These are phyloP conservation scores for Sporopachydermia quercuum DNA, from an alignment of 805 yeast species.

Conservation along the genomic window DNA sequence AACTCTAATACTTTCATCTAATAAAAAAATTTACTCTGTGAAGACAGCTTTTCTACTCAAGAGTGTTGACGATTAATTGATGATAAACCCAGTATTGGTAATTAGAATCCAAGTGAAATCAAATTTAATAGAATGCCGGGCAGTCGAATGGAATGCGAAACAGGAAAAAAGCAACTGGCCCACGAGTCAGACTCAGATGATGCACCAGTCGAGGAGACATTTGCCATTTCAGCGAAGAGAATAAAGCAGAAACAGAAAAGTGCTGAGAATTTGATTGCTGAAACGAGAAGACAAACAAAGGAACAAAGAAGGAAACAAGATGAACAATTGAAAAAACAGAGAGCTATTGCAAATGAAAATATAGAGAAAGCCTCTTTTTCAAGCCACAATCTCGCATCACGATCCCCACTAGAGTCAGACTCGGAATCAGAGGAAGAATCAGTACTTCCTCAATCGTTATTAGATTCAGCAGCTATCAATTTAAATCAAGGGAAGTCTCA, in stretches of 20 bases:
- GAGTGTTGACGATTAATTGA: too few relatives aligned
- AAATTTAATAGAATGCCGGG: too few relatives aligned
- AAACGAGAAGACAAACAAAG: neutral
- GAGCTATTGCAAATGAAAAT: neutral
- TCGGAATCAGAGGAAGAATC: neutral
- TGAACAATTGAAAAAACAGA: neutral
- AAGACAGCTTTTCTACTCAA: too few relatives aligned
- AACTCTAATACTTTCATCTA: too few relatives aligned
- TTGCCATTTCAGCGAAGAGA: neutral
- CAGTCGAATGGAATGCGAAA: too few relatives aligned
- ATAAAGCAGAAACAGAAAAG: neutral
- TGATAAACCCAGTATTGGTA: too few relatives aligned
- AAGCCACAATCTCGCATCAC: too few relatives aligned
- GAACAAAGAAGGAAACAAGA: neutral
- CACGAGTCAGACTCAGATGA: constrained; percentile 1
- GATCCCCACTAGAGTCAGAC: too few relatives aligned
- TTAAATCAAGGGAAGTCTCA: neutral
- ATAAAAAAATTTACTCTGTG: too few relatives aligned
- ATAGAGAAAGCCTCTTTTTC: too few relatives aligned
- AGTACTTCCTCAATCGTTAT: neutral
- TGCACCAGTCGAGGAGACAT: neutral
- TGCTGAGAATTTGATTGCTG: neutral
- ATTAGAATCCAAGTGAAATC: too few relatives aligned
- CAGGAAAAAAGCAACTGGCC: too few relatives aligned
- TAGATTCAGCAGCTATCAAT: neutral